Base-by-base conservation (phyloP, 805 yeast species). In the Yarrowia sp. region DNA sequence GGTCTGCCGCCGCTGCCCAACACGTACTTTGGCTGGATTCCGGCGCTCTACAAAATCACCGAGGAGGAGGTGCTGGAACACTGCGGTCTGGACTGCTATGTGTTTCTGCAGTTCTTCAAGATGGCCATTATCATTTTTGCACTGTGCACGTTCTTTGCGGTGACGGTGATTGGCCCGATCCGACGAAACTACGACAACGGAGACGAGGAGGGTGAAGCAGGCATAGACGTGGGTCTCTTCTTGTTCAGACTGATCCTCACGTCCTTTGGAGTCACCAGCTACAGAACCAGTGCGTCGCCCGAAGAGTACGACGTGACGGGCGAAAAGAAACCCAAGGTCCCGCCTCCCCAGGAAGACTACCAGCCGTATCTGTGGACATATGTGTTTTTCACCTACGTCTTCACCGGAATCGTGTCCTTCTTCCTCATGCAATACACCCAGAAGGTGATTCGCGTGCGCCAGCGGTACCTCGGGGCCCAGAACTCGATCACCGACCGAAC, bases 31-130 rank as follows among this genome's bases (percentile, higher is more conserved):
- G 92, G 93, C 2, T 94, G 98, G 98, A 81, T 93, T 9, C 84
- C 87, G 0, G 84, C 86, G 0, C 79, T 94, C 14, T 85, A 84
- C 74, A 77, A 77, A 13, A 86, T 93, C 19, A 81, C 83, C 33
- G 98, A 94, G 72, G 82, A 84, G 15, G 92, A 92, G 68, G 84
- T 95, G 1, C 81, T 94, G 63, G 94, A 92, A 70, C 89, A 88
- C 73, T 97, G 98, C 2, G 99, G 99, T 0, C 78, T 94, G 52
- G 99, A 94, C 79, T 98, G 98, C 0, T 92, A 85, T 78, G 98
- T 95, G 58, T 94, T 91, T 74, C 78, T 94, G 39, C 92, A 92
- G 3, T 93, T 94, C 76, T 95, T 95, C 83, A 88, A 90, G 70
- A 91, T 92, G 90, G 85, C 95, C 70, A 90, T 93, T 60, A 86